Evolutionary conservation across 306 rosid species (phyloP), one percentile per base, ranked within the genome.

Genomic region (Albizia julibrissin): DNA sequence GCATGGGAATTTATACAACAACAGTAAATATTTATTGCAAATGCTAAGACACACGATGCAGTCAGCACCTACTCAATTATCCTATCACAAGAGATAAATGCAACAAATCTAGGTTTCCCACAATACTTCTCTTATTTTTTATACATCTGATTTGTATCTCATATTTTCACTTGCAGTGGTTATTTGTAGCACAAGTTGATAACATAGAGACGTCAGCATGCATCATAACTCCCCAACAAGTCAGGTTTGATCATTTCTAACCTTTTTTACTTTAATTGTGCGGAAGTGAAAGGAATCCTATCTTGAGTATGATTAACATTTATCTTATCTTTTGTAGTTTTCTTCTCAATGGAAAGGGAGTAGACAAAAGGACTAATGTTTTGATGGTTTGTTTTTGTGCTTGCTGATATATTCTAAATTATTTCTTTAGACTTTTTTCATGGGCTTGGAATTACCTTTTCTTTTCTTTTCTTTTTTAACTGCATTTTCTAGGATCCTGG

Each of bases 281-380:
- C 21, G 27, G 13, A 44, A 71, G 56, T 14, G 31, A 56, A 61
- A 75, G 33, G 70, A 79, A 24, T 79, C 74, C 64, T 73, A 19
- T 24, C 13, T 81, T 75, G 79, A 56, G 75, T 74, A 87, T 90
- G 87, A 82, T 86, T 67, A 77, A 27, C 19, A 50, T 62, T 75
- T 82, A 16, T 75, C 85, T 72, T 70, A 29, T 70, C 13, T 79
- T n/a, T 74, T 89, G 82, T 85, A 96, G 99, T 86, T 87, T 96
- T 89, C 91, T 96, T 84, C 81, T 96, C 72, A 96, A 96, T 84
- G 99, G 99, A 80, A 96, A 78, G 88, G 96, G 89, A 66, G 87
- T 93, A 33, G 85, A 84, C 24, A 77, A 77, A 73, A 89, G 99
- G 86, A 91, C 85, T 69, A 91, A 78, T 67, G 65, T 72, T 58